Evolutionary conservation across 192 early-diverging fungal genomes (phyloP), one percentile per base, ranked within the genome.

Genomic region (Coemansia nantahalensis): DNA sequence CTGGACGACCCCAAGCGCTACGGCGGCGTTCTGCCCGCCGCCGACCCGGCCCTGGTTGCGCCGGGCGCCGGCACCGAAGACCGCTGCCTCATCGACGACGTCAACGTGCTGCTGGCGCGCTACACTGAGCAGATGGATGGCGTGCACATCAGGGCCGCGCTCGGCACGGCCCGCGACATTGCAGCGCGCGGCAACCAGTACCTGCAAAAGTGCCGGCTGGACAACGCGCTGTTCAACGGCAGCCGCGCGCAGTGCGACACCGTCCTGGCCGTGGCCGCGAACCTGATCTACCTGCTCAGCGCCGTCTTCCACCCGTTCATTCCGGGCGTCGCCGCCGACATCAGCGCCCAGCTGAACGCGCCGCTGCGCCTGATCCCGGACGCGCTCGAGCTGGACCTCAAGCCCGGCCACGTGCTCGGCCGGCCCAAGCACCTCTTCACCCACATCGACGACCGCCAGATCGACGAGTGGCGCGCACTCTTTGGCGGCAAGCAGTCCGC

Each of bases 181-280:
- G 94, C 94, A 18, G 86, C 89, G 5, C 87, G 87, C 24, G 97
- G 95, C 26, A 99, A 99, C 78, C 80, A 75, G 47, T 99, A 96
- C 65, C 78, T 99, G 37, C 97, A 99, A 69, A 89, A 93, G 43
- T 87, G 88, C 74, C 86, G 87, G 50, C 81, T 96, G 36, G 94
- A 94, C 71, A 97, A 96, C 68, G 71, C 82, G 31, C 74, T 98
- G 19, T 98, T 95, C 54, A 63, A 64, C 31, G 83, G 90, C 33
- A 67, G 85, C 54, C 88, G 86, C 45, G 68, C 73, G 13, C 79
- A 85, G 51, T 97, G 95, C 78, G 86, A 95, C 63, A 85, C 87
- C 8, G 95, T 98, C 18, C 80, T 98, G 39, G 80, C 79, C 28
- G 79, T 84, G 7, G 86, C 91, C 10, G 46, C 84, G 44, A 97